Percentiles rank a stretch among this genome's conserved stretches.
These are phyloP conservation scores for Evansstolkia leycettana DNA, from an alignment of 495 filamentous ascomycete genomes.

Conservation along the genomic window DNA sequence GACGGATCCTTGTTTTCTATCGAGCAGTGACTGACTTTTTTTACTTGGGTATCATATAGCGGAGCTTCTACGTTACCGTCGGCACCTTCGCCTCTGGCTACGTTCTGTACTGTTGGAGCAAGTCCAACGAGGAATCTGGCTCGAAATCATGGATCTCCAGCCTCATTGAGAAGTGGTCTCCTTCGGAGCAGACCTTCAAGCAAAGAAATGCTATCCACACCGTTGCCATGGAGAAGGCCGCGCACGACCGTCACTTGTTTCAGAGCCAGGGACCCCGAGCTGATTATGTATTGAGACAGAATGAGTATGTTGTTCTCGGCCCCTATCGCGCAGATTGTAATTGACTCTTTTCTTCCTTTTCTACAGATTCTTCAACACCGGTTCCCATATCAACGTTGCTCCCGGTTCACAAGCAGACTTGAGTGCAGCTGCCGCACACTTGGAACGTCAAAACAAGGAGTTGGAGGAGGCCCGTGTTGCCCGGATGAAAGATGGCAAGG, in stretches of 20 bases:
- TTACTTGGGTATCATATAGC: constrained; percentile 25
- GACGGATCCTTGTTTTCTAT: neutral
- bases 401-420: constrained; percentile 50
- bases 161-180: constrained; percentile 41
- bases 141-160: constrained; percentile 42
- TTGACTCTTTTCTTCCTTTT: neutral
- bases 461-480: constrained; percentile 35
- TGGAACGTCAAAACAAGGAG: constrained; percentile 43
- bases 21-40: constrained; percentile 2
- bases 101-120: constrained; percentile 40
- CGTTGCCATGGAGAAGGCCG: constrained; percentile 55
- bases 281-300: constrained; percentile 44
- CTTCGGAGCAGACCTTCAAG: constrained; percentile 38
- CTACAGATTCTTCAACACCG: constrained; percentile 45
- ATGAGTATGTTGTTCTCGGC: constrained; percentile 46
- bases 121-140: constrained; percentile 32
- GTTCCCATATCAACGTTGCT: constrained; percentile 49
- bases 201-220: constrained; percentile 52
- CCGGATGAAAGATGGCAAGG: constrained; percentile 33
- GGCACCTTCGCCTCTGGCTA: constrained; percentile 44
- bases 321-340: neutral
- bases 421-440: constrained; percentile 48
- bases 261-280: constrained; percentile 35
- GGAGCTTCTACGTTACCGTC: constrained; percentile 52
- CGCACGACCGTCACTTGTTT: constrained; percentile 53